Evolutionary conservation across 371 early-diverging fungal genomes (phyloP), one percentile per base, ranked within the genome.

Genomic region (Mucor mucedo): DNA sequence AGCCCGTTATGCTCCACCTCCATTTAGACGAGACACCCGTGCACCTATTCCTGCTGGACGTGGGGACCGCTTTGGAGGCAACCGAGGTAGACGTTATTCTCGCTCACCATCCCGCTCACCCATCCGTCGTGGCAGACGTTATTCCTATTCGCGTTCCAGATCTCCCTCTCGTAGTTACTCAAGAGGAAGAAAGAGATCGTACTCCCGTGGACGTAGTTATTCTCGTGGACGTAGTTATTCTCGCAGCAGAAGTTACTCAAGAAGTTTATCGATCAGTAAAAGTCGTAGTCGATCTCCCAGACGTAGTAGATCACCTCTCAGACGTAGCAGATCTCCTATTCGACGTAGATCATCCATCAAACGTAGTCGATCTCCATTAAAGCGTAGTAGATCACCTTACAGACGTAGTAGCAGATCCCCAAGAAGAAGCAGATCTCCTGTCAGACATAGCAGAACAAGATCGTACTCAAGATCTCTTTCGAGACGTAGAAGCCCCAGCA

Each of bases 81-180:
- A 32, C 27, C 45, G 58, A 58, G 58, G 66, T 29, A 64, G 74
- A 61, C 60, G 68, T 38, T 73, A 66, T 52, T 70, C 71, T 55
- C 73, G 70, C 32, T 65, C 72, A 10, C 40, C 58, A 30, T 67
- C 70, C 14, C 63, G 73, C 11, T 66, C 70, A 50, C 68, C 74
- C 8, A 45, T 63, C 8, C 63, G 59, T 41, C 65, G 70, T 33
- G 58, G 70, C n/a, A 67, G 72, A 62, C 65, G 72, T 14, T 72
- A 70, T 21, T 77, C 78, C 30, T 68, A 74, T 44, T 76, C 78
- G n/a, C 70, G 77, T 16, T 72, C 70, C 21, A 69, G 77, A 54
- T 73, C 71, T 38, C 75, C 70, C 28, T 45, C 64, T 40, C 69
- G 76, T 40, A 76, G 76, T 40, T 74, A 70, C 58, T 75, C 76